These are phyloP conservation scores for Sporothrix brunneoviolacea DNA, from an alignment of 2,329 filamentous ascomycete genomes.

Conservation along the genomic window DNA sequence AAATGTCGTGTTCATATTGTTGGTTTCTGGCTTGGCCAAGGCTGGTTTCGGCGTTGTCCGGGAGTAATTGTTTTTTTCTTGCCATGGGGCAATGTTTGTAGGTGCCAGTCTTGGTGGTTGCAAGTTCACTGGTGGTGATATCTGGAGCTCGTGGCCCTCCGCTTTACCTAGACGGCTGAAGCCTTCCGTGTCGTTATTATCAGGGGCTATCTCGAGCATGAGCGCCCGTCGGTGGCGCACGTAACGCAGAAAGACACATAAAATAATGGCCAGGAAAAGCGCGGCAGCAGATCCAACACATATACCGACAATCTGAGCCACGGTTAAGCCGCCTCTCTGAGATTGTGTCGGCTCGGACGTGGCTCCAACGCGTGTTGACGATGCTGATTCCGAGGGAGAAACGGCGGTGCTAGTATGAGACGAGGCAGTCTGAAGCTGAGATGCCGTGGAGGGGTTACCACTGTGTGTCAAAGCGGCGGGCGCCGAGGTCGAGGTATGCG, in stretches of 20 bases:
- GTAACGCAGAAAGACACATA: slow-evolving; percentile 37
- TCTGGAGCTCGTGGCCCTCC: slow-evolving; percentile 28
- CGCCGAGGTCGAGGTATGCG: too few species aligned
- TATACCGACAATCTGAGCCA: slow-evolving; percentile 44
- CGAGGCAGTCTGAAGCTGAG: too few species aligned
- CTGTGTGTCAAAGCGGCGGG: too few species aligned
- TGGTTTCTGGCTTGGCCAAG: too few species aligned
- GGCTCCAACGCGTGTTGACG: neutral
- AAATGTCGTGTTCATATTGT: too few species aligned
- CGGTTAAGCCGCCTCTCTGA: slow-evolving; percentile 28
- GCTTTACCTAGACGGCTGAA: slow-evolving; percentile 16
- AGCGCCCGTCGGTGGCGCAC: slow-evolving; percentile 30
- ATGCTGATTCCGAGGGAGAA: slow-evolving; percentile 24
- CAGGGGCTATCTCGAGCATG: slow-evolving; percentile 18
- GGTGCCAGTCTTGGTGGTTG: slow-evolving; percentile 19
- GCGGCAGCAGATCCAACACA: slow-evolving; percentile 47
- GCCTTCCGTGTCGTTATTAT: slow-evolving; percentile 27
- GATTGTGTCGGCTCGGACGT: slow-evolving; percentile 14
- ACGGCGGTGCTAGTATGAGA: neutral
- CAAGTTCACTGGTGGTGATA: slow-evolving; percentile 35
- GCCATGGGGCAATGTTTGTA: neutral
- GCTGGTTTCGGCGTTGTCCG: too few species aligned
- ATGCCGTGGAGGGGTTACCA: too few species aligned
- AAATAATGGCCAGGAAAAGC: slow-evolving; percentile 39
- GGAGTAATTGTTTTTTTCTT: slow-evolving; percentile 5